Conservation (phyloP, 2,329 filamentous ascomycete species). For the Fusarium longipes region DNA sequence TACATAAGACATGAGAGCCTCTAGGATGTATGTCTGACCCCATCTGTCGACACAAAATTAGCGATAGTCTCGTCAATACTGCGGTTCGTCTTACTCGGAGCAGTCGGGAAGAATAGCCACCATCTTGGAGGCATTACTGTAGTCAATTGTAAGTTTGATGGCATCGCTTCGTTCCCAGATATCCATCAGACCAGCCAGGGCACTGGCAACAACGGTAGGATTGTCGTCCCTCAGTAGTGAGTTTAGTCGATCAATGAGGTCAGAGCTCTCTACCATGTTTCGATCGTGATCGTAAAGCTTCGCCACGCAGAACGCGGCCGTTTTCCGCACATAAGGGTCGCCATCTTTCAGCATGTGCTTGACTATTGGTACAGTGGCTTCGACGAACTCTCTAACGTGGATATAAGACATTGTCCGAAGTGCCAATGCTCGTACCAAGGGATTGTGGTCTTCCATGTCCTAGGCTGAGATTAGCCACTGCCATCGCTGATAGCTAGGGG, state of each 20-base stretch:
- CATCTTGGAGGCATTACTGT: slow-evolving; percentile 97
- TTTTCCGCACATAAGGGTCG: slow-evolving; percentile 98
- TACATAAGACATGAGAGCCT: slow-evolving; percentile 97
- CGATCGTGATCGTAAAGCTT: slow-evolving; percentile 98
- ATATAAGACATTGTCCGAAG: slow-evolving; percentile 97
- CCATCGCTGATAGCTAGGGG: background rate
- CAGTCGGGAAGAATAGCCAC: slow-evolving; percentile 96
- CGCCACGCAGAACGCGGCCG: slow-evolving; percentile 93
- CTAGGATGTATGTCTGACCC: slow-evolving; percentile 98
- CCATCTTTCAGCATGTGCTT: slow-evolving; percentile 85
- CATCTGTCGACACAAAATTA: slow-evolving; percentile 68
- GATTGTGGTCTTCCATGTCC: slow-evolving; percentile 95
- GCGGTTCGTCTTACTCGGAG: slow-evolving; percentile 79
- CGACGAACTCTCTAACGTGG: slow-evolving; percentile 94
- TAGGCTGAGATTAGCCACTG: slow-evolving; percentile 52
- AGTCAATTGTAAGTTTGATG: slow-evolving; percentile 98
- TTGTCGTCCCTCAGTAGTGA: slow-evolving; percentile 93
- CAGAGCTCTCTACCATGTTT: slow-evolving; percentile 87
- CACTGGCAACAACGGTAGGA: slow-evolving; percentile 95
- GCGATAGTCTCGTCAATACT: background rate
- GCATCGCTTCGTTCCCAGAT: slow-evolving; percentile 98
- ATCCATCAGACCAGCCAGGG: slow-evolving; percentile 90
- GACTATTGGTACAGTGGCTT: slow-evolving; percentile 85
- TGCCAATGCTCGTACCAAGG: slow-evolving; percentile 89
- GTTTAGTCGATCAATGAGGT: slow-evolving; percentile 93